Conservation (phyloP, 257 asterid species). For the Solanum chiquidenum region DNA sequence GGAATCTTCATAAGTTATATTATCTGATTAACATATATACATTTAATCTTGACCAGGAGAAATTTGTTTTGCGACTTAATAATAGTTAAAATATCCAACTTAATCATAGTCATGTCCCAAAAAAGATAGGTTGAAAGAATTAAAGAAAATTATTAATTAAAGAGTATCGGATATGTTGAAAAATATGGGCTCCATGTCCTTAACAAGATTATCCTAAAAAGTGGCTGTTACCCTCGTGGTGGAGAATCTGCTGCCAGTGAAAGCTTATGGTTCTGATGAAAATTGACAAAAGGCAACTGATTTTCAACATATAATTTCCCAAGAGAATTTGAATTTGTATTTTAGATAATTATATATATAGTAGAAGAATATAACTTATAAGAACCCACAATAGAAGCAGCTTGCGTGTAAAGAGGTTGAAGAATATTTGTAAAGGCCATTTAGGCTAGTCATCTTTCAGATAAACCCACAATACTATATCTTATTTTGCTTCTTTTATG, state of each 20-base stretch:
- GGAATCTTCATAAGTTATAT: background rate
- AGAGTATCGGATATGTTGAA: background rate
- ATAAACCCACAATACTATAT: background rate
- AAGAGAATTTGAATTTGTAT: background rate
- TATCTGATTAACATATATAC: background rate
- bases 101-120: background rate
- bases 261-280: background rate
- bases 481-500: background rate
- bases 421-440: constrained; percentile 9
- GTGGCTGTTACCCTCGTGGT: background rate
- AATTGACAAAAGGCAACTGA: background rate
- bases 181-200: background rate
- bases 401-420: constrained; percentile 13
- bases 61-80: background rate
- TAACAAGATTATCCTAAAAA: background rate
- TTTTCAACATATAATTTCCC: background rate
- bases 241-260: constrained; percentile 8
- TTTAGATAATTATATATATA: background rate
- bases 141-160: background rate
- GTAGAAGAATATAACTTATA: background rate
- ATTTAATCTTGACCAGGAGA: background rate
- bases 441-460: background rate
- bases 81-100: background rate
- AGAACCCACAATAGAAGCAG: background rate
- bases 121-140: background rate